Evolutionary conservation across 192 early-diverging fungal species (phyloP).

Genomic region (Rhizoclosmatium sp.): DNA sequence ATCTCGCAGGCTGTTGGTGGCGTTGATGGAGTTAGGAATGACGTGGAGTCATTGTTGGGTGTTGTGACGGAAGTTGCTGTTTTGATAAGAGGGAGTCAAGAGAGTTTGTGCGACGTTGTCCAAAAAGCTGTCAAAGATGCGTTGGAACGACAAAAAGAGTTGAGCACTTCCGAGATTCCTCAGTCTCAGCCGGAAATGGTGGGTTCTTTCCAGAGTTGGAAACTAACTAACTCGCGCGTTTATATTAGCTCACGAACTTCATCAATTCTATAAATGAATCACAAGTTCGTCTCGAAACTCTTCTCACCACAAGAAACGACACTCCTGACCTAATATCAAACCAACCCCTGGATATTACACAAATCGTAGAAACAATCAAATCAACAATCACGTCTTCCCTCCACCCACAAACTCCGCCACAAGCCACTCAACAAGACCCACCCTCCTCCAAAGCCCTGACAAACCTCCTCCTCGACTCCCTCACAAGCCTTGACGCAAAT

Average conservation of each 20-base stretch:
- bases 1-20: neutral
- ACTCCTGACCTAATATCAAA: neutral
- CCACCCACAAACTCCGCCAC: neutral
- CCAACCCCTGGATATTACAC: neutral
- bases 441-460: neutral
- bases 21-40: neutral
- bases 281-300: conserved; percentile 35
- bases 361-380: conserved; percentile 2
- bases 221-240: no score
- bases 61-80: no score
- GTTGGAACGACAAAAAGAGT: no score
- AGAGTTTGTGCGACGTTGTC: neutral
- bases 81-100: neutral
- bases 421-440: neutral
- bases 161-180: no score
- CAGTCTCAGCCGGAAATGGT: no score
- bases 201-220: no score
- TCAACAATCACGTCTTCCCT: no score
- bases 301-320: conserved; percentile 3
- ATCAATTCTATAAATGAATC: conserved; percentile 41
- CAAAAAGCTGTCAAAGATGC: neutral
- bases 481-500: conserved; percentile 15
- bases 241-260: neutral
- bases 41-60: neutral
- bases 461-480: conserved; percentile 27